These are phyloP conservation scores for Aspergillus panamensis DNA, from an alignment of 495 filamentous ascomycete genomes.

Conservation along the genomic window DNA sequence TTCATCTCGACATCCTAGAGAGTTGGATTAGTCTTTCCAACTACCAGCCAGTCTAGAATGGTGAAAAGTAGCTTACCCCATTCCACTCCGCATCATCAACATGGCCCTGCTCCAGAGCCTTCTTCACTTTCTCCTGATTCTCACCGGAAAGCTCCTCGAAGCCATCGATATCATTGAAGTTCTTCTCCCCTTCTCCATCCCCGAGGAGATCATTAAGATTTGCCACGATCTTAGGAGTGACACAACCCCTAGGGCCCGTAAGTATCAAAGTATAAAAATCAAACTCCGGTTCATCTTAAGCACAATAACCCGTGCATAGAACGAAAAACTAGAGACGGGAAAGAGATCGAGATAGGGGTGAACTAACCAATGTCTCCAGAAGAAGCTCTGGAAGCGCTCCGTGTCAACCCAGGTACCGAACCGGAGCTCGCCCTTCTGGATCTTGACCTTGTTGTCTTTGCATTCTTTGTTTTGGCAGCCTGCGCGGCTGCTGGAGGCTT, in stretches of 20 bases:
- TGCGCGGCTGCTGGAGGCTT: conserved; percentile 58
- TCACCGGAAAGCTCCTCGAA: conserved; percentile 66
- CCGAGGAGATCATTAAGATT: conserved; percentile 50
- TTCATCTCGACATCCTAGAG: conserved; percentile 65
- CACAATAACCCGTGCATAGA: neutral
- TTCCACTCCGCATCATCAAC: conserved; percentile 76
- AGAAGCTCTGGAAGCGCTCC: conserved; percentile 48
- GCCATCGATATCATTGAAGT: conserved; percentile 58
- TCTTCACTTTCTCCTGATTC: conserved; percentile 57
- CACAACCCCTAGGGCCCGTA: conserved; percentile 62
- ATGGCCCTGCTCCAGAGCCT: conserved; percentile 64
- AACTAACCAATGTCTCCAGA: conserved; percentile 76
- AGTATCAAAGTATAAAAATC: neutral
- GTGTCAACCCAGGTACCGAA: conserved; percentile 63
- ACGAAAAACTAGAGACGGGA: neutral
- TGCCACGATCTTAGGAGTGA: conserved; percentile 59
- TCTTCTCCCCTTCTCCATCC: conserved; percentile 26
- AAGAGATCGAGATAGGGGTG: neutral
- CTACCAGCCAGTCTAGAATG: conserved; percentile 18
- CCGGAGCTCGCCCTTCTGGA: conserved; percentile 72
- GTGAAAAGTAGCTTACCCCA: conserved; percentile 54
- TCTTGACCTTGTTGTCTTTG: conserved; percentile 60
- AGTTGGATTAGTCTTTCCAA: conserved; percentile 4
- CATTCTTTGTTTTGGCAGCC: conserved; percentile 66
- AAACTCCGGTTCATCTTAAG: too few relatives aligned